These are phyloP conservation scores for Suillus luteus DNA, from an alignment of 768 basidiomycete species.

Conservation along the genomic window DNA sequence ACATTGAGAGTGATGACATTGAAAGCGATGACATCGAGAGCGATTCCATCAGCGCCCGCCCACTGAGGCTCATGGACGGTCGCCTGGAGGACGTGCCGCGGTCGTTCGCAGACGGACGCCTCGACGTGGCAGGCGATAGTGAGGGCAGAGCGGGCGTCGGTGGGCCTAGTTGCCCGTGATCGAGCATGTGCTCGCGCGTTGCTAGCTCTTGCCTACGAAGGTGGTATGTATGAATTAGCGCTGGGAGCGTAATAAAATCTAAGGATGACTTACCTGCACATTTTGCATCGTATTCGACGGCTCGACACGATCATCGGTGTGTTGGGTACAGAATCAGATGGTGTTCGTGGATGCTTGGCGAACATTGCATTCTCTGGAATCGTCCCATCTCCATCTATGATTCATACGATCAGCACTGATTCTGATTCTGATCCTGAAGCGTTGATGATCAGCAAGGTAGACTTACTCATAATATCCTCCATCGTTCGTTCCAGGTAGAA, in stretches of 20 bases:
- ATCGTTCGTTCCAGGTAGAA: constrained; percentile 82
- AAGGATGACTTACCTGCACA: constrained; percentile 65
- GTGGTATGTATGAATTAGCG: constrained; percentile 1
- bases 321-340: constrained; percentile 58
- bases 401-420: constrained; percentile 13
- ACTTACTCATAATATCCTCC: constrained; percentile 78
- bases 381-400: constrained; percentile 73
- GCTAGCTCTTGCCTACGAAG: constrained; percentile 74
- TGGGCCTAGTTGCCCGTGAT: constrained; percentile 79
- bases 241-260: not conserved
- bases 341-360: constrained; percentile 68
- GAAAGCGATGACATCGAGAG: constrained; percentile 56
- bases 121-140: constrained; percentile 49
- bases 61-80: constrained; percentile 26
- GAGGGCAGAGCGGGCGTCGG: constrained; percentile 54
- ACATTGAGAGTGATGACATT: constrained; percentile 56
- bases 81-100: constrained; percentile 21
- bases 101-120: constrained; percentile 40
- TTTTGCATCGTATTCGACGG: constrained; percentile 84
- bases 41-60: constrained; percentile 40
- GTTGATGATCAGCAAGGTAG: constrained; percentile 7
- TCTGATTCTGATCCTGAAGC: constrained; percentile 1
- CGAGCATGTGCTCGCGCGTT: constrained; percentile 90
- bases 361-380: constrained; percentile 70
- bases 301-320: constrained; percentile 57